phyloP scores from a whole-genome alignment of 2,329 filamentous ascomycete species.

The Phaeosphaeriaceae sp. region DNA sequence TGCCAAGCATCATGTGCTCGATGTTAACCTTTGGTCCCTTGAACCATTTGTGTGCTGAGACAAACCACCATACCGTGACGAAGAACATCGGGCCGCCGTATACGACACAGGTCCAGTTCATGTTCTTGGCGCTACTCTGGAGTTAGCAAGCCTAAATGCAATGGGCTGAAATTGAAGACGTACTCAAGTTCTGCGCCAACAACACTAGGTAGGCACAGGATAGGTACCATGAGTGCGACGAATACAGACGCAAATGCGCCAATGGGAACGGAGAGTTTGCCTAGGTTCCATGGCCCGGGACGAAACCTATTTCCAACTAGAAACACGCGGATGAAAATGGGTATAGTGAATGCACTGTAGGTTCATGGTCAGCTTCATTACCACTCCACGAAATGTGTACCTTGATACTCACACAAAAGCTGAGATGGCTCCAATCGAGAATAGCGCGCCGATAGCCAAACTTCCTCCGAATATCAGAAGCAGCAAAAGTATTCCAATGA shows the following conservation, averaged over 20 bases:
- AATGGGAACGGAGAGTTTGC: slow-evolving; percentile 63
- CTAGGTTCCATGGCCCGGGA: slow-evolving; percentile 72
- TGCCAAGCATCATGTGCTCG: slow-evolving; percentile 59
- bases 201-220: slow-evolving; percentile 68
- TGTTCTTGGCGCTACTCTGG: slow-evolving; percentile 52
- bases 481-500: slow-evolving; percentile 65
- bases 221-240: slow-evolving; percentile 70
- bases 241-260: slow-evolving; percentile 65
- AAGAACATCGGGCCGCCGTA: slow-evolving; percentile 69
- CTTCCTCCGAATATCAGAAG: slow-evolving; percentile 70
- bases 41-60: slow-evolving; percentile 72
- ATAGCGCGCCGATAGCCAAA: slow-evolving; percentile 70
- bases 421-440: slow-evolving; percentile 72
- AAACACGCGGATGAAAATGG: slow-evolving; percentile 64
- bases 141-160: slow-evolving; percentile 14
- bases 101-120: slow-evolving; percentile 74
- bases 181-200: slow-evolving; percentile 62
- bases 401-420: slow-evolving; percentile 60
- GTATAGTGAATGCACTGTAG: slow-evolving; percentile 58
- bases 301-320: slow-evolving; percentile 69
- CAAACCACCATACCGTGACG: slow-evolving; percentile 66
- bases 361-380: background rate
- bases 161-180: slow-evolving; percentile 16
- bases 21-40: slow-evolving; percentile 73
- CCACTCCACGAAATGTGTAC: background rate